Evolutionary conservation across 1,139 yeast species (phyloP).

Genomic region (Dujonia santamariae): DNA sequence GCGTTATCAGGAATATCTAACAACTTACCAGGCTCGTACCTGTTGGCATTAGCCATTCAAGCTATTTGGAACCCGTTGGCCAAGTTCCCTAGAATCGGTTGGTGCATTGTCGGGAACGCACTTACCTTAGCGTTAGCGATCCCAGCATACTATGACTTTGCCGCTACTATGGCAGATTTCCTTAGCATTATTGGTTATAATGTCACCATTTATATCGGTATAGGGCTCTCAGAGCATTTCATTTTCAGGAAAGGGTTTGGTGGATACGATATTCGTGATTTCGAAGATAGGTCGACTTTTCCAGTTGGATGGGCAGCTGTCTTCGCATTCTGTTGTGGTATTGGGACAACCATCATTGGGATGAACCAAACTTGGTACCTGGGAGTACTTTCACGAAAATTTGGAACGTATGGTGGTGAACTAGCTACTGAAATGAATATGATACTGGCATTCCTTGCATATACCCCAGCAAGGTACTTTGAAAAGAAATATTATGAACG

Average conservation of each 20-base stretch:
- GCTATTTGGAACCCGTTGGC: slow-evolving; percentile 28
- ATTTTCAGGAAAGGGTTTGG: slow-evolving; percentile 22
- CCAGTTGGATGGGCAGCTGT: slow-evolving; percentile 28
- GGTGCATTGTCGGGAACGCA: slow-evolving; percentile 29
- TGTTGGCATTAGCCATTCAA: slow-evolving; percentile 26
- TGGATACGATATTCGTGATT: slow-evolving; percentile 23
- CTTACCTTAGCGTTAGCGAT: slow-evolving; percentile 27
- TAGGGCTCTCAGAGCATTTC: slow-evolving; percentile 25
- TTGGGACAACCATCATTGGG: slow-evolving; percentile 25
- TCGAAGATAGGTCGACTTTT: slow-evolving; percentile 17
- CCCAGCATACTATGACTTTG: slow-evolving; percentile 31
- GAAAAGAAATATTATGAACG: slow-evolving; percentile 20
- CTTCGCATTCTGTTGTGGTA: slow-evolving; percentile 23
- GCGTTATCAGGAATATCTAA: slow-evolving; percentile 27
- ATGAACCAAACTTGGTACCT: slow-evolving; percentile 32
- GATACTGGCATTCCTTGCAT: slow-evolving; percentile 22
- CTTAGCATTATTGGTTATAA: slow-evolving; percentile 28
- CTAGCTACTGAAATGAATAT: slow-evolving; percentile 27
- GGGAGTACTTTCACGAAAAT: slow-evolving; percentile 23
- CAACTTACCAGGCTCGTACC: slow-evolving; percentile 29
- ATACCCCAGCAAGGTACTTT: slow-evolving; percentile 22
- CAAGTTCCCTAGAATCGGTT: slow-evolving; percentile 25
- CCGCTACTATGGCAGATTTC: slow-evolving; percentile 26
- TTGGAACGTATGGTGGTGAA: slow-evolving; percentile 23
- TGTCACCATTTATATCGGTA: slow-evolving; percentile 28